Evolutionary conservation across 805 yeast genomes (phyloP), one percentile per base, ranked within the genome.

Genomic region (Myxozyma melibiosi): DNA sequence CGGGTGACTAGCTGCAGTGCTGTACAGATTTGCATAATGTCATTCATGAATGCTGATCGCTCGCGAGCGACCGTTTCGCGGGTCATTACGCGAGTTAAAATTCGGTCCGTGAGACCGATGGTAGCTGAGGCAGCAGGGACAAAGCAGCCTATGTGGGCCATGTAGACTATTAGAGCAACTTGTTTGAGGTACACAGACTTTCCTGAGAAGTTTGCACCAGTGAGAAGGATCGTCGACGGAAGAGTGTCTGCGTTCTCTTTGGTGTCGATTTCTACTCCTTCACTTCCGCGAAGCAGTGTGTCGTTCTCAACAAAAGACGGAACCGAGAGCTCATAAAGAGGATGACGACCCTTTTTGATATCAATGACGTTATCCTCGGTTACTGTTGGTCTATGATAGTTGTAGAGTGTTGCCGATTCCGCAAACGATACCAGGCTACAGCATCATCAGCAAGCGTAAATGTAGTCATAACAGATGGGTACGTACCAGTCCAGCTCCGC

Each of bases 131-230:
- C 63, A 0, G 83, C 84, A 2, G 85, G 85, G 1, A 82, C 81
- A 65, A 68, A 80, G 28, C 80, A 78, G 0, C 85, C 85, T 35
- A 81, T 72, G 50, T 82, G 85, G 0, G 84, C 76, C 43, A 82
- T 61, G 48, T 73, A 76, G 0, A 79, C 78, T 4, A 78, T 74
- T 31, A 80, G 61, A 0, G 83, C 85, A 49, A 76, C 70, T 53
- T 80, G 84, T 1, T 77, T 65, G 18, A 82, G 65, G 54, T 74
- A 76, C 0, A 82, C 81, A 0, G 84, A 78, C 60, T 82, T 82
- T 0, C 85, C 84, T 2, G 81, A 77, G 30, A 73, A 73, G 61
- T 78, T 78, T 0, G 82, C 75, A 30, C 85, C 84, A 20, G 84
- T 76, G 27, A 82, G 55, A 38, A 82, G 48, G 56, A 61, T 22